phyloP scores from a whole-genome alignment of 768 basidiomycete genomes.

The Boletus eberwhitei region DNA sequence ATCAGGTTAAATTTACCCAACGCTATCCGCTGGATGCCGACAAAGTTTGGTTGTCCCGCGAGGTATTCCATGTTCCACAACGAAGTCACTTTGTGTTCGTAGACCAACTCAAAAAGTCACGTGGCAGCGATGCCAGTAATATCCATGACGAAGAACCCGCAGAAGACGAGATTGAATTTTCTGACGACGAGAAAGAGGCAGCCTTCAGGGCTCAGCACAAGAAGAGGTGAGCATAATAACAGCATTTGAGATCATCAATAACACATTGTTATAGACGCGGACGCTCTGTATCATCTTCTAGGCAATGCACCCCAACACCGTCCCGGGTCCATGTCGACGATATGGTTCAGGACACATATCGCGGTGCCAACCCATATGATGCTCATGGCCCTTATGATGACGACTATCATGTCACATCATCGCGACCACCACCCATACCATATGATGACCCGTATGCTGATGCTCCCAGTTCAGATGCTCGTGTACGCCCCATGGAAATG shows the following conservation, averaged over 20 bases:
- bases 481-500: background rate
- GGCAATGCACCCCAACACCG: constrained; percentile 51
- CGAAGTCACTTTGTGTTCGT: constrained; percentile 85
- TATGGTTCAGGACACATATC: constrained; percentile 41
- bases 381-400: constrained; percentile 68
- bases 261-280: constrained; percentile 42
- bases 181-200: constrained; percentile 90
- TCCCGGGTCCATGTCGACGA: constrained; percentile 56
- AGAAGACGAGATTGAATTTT: constrained; percentile 90
- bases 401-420: constrained; percentile 49
- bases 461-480: constrained; percentile 30
- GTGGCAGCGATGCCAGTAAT: constrained; percentile 94
- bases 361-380: constrained; percentile 61
- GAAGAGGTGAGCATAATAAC: constrained; percentile 45
- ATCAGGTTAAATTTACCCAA: constrained; percentile 79
- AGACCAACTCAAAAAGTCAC: constrained; percentile 60
- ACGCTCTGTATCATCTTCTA: constrained; percentile 51
- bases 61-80: constrained; percentile 79
- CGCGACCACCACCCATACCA: constrained; percentile 64
- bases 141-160: constrained; percentile 91
- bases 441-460: constrained; percentile 81
- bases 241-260: background rate
- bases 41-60: constrained; percentile 51
- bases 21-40: constrained; percentile 58
- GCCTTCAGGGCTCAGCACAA: constrained; percentile 61